Evolutionary conservation across 2,329 filamentous ascomycete genomes (phyloP).

Genomic region (Neofusicoccum sp.): DNA sequence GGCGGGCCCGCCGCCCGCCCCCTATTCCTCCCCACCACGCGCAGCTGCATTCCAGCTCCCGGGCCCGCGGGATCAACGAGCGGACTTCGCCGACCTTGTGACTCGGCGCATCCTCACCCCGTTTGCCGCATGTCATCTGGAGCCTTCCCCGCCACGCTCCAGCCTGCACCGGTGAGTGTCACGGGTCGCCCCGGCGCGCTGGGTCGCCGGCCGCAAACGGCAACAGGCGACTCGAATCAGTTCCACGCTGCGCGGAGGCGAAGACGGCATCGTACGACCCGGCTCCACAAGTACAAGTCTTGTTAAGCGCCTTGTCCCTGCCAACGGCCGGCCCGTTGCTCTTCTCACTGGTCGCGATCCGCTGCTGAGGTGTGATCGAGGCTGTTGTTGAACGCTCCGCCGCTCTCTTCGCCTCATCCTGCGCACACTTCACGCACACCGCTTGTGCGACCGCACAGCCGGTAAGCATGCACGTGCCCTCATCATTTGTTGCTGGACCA

Average conservation of each 20-base stretch:
- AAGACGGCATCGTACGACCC: slow-evolving; percentile 12
- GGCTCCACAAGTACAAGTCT: slow-evolving; percentile 10
- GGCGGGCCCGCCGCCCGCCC: neutral
- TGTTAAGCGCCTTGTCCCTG: slow-evolving; percentile 11
- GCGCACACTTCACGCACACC: slow-evolving; percentile 11
- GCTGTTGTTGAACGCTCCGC: slow-evolving; percentile 12
- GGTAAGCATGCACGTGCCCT: slow-evolving; percentile 13
- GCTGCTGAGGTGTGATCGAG: slow-evolving; percentile 10
- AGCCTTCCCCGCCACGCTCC: slow-evolving; percentile 7
- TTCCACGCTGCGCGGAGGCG: slow-evolving; percentile 5
- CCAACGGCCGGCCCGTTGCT: neutral
- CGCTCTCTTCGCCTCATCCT: slow-evolving; percentile 7
- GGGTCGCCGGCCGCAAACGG: neutral
- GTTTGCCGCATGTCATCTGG: slow-evolving; percentile 14
- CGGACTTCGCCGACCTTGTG: slow-evolving; percentile 14
- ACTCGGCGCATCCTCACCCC: slow-evolving; percentile 3
- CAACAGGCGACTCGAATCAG: slow-evolving; percentile 13
- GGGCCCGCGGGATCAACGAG: slow-evolving; percentile 8
- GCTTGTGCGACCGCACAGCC: slow-evolving; percentile 5
- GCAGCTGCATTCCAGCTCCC: neutral
- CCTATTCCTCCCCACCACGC: neutral
- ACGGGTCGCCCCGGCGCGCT: neutral
- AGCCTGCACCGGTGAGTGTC: slow-evolving; percentile 12
- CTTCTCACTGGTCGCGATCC: neutral
- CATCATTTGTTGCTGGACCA: slow-evolving; percentile 6